phyloP scores from a whole-genome alignment of 352 stramenopile genomes.

The Globisporangium mamillatum region DNA sequence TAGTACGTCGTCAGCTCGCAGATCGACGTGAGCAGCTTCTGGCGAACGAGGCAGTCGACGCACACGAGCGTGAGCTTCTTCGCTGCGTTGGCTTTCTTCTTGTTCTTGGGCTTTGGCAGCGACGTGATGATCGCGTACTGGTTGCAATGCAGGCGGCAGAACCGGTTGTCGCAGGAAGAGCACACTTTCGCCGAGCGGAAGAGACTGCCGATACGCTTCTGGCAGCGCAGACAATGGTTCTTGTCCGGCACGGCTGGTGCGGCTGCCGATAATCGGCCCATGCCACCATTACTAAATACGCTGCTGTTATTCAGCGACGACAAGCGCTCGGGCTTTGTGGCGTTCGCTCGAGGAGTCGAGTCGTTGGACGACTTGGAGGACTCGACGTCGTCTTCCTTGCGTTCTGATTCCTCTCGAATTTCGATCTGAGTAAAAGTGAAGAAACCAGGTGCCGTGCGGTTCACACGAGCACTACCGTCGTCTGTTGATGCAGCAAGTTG shows the following conservation, averaged over 20 bases:
- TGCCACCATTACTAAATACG: constrained; percentile 4
- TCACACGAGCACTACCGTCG: neutral
- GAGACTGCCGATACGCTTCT: constrained; percentile 36
- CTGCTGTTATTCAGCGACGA: neutral
- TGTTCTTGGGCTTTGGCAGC: constrained; percentile 14
- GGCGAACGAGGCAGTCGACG: constrained; percentile 51
- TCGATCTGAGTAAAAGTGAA: constrained; percentile 56
- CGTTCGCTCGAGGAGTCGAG: constrained; percentile 1
- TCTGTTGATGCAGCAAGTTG: neutral
- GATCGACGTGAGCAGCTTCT: constrained; percentile 45
- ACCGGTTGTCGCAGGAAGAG: constrained; percentile 43
- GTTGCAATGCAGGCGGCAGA: constrained; percentile 50
- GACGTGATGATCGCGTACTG: constrained; percentile 26
- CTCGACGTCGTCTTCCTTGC: constrained; percentile 18
- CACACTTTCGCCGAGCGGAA: constrained; percentile 49
- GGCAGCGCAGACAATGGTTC: constrained; percentile 39
- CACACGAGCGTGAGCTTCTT: constrained; percentile 26
- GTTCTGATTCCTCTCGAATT: constrained; percentile 23
- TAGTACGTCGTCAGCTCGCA: constrained; percentile 22
- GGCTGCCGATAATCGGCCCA: neutral
- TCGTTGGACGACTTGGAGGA: constrained; percentile 16
- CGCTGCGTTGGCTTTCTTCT: neutral
- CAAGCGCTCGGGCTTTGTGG: constrained; percentile 1
- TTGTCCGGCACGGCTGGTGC: constrained; percentile 18
- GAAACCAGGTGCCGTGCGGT: constrained; percentile 27